Base-by-base conservation (phyloP, 2,329 filamentous ascomycete species). In the Arthrobotrys pseudoclavata region DNA sequence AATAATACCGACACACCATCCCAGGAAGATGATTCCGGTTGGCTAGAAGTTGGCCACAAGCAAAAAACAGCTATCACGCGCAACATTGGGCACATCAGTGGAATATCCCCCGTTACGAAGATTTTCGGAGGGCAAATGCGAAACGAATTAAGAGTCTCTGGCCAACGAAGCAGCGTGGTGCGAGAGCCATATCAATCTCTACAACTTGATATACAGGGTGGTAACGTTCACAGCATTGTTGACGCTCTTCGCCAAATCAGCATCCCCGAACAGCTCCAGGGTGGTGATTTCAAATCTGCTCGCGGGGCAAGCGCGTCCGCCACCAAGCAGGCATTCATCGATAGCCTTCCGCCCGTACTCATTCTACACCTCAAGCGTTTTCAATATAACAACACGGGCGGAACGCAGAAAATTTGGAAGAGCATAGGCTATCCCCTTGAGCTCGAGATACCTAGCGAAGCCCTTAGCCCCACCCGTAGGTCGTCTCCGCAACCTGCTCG, bases 361-460 rank as follows among this genome's bases (percentile, higher is more conserved):
- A 97, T 98, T 67, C 88, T 99, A 7, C 96, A 99, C 82, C 87
- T 99, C 48, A 99, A 99, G 85, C 93, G 96, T 52, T 99, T 99
- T 87, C 93, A 97, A 82, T 98, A 97, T 81, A 94, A 98, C 82
- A 92, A 90, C 78, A 89, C 91, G 72, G 92, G 91, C 5, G 94
- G 94, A 24, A 97, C 94, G 0, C 91, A 97, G 82, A 99, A 99
- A 86, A 97, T 98, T 79, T 97, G 95, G 93, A 99, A 98, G 86
- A 97, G 95, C 85, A 88, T 99, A 74, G 95, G 94, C 20, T 99
- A 99, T 82, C 96, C 96, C 0, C 86, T 99, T 29, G 94, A 98
- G 82, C 87, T 99, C 62, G 95, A 98, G 83, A 93, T 99, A 79
- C 96, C 96, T 0, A 91, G 91, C 71, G 95, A 98, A 82, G 91